These are phyloP conservation scores for Cladophialophora chaetospira DNA, from an alignment of 2,329 filamentous ascomycete species.

Conservation along the genomic window DNA sequence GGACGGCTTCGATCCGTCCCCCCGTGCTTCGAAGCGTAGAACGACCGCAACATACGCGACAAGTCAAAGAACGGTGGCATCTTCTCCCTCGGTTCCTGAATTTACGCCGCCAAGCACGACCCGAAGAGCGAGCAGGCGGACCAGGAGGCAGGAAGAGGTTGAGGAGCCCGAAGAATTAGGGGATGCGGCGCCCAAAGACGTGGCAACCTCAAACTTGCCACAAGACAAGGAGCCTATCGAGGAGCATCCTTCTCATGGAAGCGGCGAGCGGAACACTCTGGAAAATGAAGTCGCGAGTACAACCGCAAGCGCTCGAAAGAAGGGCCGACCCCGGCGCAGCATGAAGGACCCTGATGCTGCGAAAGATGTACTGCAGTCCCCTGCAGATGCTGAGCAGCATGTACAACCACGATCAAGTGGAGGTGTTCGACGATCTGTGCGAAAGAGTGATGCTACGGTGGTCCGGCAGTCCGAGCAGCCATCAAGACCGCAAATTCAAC, in stretches of 20 bases:
- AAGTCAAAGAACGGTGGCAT: slow-evolving; percentile 22
- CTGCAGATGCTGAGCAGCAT: too few relatives aligned
- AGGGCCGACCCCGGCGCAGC: not conserved
- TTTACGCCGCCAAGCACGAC: not conserved
- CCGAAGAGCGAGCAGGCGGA: not conserved
- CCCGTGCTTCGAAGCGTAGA: slow-evolving; percentile 29
- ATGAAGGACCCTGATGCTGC: not conserved
- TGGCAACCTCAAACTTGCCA: too few relatives aligned
- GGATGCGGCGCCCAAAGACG: too few relatives aligned
- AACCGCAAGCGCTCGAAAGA: not conserved
- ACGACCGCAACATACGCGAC: slow-evolving; percentile 29
- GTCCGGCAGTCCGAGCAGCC: not conserved
- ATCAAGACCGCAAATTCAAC: not conserved
- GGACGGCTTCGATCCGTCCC: slow-evolving; percentile 25
- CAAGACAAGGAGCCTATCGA: too few relatives aligned
- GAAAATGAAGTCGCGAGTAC: not conserved
- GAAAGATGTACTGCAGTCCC: too few relatives aligned
- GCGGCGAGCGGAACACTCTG: not conserved
- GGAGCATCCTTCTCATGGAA: too few relatives aligned
- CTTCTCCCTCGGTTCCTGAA: not conserved
- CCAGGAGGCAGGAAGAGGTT: not conserved
- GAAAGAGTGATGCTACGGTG: not conserved
- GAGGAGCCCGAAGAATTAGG: too few relatives aligned
- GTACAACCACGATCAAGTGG: slow-evolving; percentile 20
- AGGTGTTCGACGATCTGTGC: slow-evolving; percentile 9